Conservation (phyloP, 2,329 filamentous ascomycete species). For the Cercospora sesami region DNA sequence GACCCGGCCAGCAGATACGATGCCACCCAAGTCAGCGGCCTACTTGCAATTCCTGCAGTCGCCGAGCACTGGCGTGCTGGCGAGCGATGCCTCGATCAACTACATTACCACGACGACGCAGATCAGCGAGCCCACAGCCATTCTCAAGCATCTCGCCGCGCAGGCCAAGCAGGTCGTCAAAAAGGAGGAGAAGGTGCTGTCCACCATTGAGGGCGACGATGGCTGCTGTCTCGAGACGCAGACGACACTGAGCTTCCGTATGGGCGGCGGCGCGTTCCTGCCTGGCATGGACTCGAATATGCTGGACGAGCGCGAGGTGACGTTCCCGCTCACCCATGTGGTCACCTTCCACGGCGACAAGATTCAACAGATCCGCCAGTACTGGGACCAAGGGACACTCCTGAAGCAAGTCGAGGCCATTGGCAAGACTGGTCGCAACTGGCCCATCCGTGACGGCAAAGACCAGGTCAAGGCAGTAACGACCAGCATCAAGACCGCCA, state of each 20-base stretch:
- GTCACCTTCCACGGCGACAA: conserved; percentile 78
- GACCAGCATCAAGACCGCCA: conserved; percentile 35
- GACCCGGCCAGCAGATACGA: conserved; percentile 4
- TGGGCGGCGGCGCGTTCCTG: conserved; percentile 80
- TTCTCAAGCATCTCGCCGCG: conserved; percentile 76
- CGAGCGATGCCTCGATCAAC: conserved; percentile 56
- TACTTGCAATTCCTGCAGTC: conserved; percentile 50
- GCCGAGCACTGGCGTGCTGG: conserved; percentile 46
- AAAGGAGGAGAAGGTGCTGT: conserved; percentile 75
- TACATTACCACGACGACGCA: conserved; percentile 87
- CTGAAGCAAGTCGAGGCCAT: conserved; percentile 94
- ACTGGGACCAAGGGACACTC: conserved; percentile 92
- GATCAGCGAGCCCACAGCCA: conserved; percentile 68
- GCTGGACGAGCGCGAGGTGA: conserved; percentile 75
- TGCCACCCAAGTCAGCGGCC: conserved; percentile 41
- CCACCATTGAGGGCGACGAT: conserved; percentile 68
- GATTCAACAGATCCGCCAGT: conserved; percentile 83
- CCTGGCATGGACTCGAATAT: conserved; percentile 94
- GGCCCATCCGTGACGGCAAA: conserved; percentile 86
- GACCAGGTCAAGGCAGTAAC: conserved; percentile 71
- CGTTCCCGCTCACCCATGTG: conserved; percentile 84
- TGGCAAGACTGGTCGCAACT: conserved; percentile 83
- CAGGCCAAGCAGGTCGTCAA: conserved; percentile 76
- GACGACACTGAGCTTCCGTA: conserved; percentile 77
- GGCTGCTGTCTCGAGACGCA: conserved; percentile 76